A percentile compares a stretch with the other conserved stretches of the same genome.
These are phyloP conservation scores for Hygrophoropsis aurantiaca DNA, from an alignment of 768 basidiomycete genomes.

Conservation along the genomic window DNA sequence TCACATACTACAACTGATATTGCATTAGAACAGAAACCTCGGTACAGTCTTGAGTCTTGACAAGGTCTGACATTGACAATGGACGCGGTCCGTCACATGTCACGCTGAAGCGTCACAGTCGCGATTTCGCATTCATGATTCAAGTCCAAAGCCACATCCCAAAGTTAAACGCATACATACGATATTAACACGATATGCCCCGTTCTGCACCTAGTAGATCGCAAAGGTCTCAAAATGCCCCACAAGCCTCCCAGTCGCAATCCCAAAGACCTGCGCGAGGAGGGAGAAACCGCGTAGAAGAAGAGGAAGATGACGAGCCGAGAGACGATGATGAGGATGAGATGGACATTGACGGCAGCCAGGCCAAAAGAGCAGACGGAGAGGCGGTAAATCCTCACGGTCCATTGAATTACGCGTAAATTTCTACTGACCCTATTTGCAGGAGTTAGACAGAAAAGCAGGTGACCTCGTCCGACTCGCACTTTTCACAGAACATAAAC, in stretches of 20 bases:
- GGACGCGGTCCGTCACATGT: constrained; percentile 16
- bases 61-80: background rate
- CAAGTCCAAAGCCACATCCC: background rate
- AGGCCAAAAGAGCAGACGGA: constrained; percentile 20
- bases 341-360: constrained; percentile 34
- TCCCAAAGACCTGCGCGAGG: constrained; percentile 34
- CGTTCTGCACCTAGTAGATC: constrained; percentile 31
- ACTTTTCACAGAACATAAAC: constrained; percentile 75
- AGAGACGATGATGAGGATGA: constrained; percentile 22
- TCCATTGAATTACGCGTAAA: no score
- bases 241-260: constrained; percentile 39
- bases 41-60: no score
- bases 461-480: constrained; percentile 77
- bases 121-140: background rate
- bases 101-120: constrained; percentile 7
- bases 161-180: background rate
- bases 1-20: no score
- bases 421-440: background rate
- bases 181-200: constrained; percentile 20
- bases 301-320: constrained; percentile 36
- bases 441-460: constrained; percentile 70
- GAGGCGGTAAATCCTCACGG: constrained; percentile 16
- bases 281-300: constrained; percentile 24
- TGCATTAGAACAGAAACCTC: no score
- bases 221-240: constrained; percentile 38